Percentiles rank a stretch among this genome's conserved stretches.
These are phyloP conservation scores for Emergomyces orientalis DNA, from an alignment of 2,329 filamentous ascomycete species.

Conservation along the genomic window DNA sequence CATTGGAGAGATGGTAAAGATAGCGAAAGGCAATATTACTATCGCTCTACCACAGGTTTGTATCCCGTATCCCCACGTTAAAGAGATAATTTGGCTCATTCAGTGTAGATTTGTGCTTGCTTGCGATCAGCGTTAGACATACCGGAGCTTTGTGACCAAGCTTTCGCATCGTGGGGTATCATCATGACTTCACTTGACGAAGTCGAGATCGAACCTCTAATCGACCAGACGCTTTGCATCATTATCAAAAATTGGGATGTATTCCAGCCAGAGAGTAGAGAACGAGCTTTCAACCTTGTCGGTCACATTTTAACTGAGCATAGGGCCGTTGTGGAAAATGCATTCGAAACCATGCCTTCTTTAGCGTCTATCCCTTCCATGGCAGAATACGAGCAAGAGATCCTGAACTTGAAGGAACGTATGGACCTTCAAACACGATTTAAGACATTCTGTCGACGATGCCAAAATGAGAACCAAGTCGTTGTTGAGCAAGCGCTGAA, in stretches of 20 bases:
- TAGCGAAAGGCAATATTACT: constrained; percentile 63
- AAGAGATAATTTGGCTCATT: constrained; percentile 10
- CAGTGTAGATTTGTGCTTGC: constrained; percentile 73
- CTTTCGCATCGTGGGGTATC: constrained; percentile 74
- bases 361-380: constrained; percentile 62
- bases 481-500: constrained; percentile 73
- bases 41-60: constrained; percentile 75
- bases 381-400: constrained; percentile 54
- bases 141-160: constrained; percentile 62
- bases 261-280: constrained; percentile 54
- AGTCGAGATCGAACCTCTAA: constrained; percentile 66
- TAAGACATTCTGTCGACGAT: constrained; percentile 60
- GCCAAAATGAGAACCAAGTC: constrained; percentile 72
- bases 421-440: constrained; percentile 60
- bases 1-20: constrained; percentile 75
- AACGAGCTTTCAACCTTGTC: constrained; percentile 54
- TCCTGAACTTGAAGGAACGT: constrained; percentile 55
- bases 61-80: constrained; percentile 10
- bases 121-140: constrained; percentile 73
- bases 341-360: constrained; percentile 69
- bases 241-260: constrained; percentile 69
- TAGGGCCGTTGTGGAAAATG: constrained; percentile 50
- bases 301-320: constrained; percentile 56
- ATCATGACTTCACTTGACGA: constrained; percentile 66
- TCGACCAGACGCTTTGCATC: constrained; percentile 85